Evolutionary conservation across 2,329 filamentous ascomycete genomes (phyloP).

Genomic region (Fusarium paranaense): DNA sequence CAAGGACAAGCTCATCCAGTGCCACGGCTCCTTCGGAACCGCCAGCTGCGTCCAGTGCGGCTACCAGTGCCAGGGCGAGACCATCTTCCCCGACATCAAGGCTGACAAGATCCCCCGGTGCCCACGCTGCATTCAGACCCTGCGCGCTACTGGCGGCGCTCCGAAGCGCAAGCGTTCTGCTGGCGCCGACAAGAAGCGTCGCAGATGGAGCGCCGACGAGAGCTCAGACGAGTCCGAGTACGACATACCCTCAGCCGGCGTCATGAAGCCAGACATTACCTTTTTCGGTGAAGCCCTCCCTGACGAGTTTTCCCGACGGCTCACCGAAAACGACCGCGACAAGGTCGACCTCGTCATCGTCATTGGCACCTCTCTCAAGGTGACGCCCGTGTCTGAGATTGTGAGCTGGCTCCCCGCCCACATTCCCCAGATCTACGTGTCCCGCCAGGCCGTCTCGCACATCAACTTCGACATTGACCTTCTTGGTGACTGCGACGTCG

Average conservation of each 20-base stretch:
- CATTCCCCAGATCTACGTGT: conserved; percentile 92
- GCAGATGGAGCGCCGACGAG: conserved; percentile 53
- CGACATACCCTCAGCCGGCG: conserved; percentile 73
- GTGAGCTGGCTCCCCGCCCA: conserved; percentile 81
- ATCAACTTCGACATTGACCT: conserved; percentile 97
- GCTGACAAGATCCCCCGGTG: conserved; percentile 83
- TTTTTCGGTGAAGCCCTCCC: conserved; percentile 96
- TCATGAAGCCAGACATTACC: conserved; percentile 98
- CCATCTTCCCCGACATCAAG: conserved; percentile 83
- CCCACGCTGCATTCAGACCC: conserved; percentile 71
- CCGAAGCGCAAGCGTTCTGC: conserved; percentile 56
- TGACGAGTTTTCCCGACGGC: conserved; percentile 81
- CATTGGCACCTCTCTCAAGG: conserved; percentile 95
- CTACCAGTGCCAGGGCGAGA: conserved; percentile 77
- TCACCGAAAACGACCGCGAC: conserved; percentile 84
- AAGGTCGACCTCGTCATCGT: conserved; percentile 91
- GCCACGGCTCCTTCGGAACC: conserved; percentile 94
- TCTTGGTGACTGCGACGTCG: conserved; percentile 92
- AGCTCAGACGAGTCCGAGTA: conserved; percentile 61
- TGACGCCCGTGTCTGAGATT: conserved; percentile 94
- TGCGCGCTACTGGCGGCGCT: conserved; percentile 50
- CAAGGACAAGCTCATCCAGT: conserved; percentile 88
- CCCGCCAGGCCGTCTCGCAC: conserved; percentile 84
- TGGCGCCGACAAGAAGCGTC: conserved; percentile 56
- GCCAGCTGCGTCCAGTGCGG: conserved; percentile 89